Evolutionary conservation across 176 grass and related monocot genomes (phyloP).

Genomic region (Neostapfia colusana): DNA sequence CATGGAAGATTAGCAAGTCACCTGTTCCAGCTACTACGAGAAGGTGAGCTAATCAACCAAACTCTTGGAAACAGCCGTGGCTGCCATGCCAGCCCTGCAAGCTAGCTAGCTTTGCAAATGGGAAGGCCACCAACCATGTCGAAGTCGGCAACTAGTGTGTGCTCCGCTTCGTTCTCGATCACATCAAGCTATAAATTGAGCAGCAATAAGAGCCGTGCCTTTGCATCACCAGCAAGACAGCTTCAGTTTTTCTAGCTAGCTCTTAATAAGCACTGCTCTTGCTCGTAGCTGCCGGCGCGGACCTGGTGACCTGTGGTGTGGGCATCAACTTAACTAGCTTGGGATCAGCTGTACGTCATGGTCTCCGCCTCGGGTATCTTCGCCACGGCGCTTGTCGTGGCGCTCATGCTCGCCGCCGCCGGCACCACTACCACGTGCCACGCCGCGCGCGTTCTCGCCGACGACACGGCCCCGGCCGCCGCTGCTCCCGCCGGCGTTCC

Average conservation of each 20-base stretch:
- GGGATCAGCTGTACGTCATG: no score
- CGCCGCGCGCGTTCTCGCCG: slow-evolving; percentile 25
- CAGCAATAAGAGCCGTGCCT: no score
- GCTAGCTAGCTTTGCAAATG: background rate
- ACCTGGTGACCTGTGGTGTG: no score
- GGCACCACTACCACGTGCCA: background rate
- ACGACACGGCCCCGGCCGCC: background rate
- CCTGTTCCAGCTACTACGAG: background rate
- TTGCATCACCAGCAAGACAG: no score
- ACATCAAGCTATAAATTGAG: no score
- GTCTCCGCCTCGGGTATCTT: background rate
- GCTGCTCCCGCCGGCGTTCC: background rate
- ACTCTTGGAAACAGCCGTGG: background rate
- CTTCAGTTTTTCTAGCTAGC: no score
- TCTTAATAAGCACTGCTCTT: no score
- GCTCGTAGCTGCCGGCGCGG: no score
- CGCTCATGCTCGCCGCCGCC: background rate
- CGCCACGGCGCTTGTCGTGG: slow-evolving; percentile 10
- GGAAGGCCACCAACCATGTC: slow-evolving; percentile 20
- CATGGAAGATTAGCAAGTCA: background rate
- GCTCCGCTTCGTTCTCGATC: no score
- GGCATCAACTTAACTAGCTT: no score
- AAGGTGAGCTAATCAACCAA: slow-evolving; percentile 35
- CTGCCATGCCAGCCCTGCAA: background rate
- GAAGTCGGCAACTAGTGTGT: background rate